Evolutionary conservation across 108 stramenopile species (phyloP), one percentile per base, ranked within the genome.

Genomic region (Discostella pseudostelligera): DNA sequence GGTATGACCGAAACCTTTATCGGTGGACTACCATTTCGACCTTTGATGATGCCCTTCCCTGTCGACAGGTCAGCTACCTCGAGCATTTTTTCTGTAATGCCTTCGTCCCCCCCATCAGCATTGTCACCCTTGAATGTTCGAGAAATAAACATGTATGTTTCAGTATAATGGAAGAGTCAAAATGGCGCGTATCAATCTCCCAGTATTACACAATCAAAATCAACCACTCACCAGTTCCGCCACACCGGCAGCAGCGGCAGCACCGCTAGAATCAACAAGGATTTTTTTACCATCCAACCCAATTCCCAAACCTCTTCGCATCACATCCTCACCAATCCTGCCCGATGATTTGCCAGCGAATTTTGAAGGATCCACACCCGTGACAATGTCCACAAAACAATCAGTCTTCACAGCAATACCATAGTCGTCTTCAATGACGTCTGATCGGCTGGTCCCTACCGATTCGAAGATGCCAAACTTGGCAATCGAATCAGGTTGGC

Each of bases 341-440:
- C 91, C 91, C 10, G 77, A 37, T 1, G 65, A 75, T 49, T 83
- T 79, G 9, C 81, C 84, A 9, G 82, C 65, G 68, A 89, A 89
- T 63, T 90, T 90, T 26, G 83, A 83, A 4, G 89, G 83, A 65
- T 92, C 91, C 1, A 95, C 89, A 20, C 94, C 94, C 7, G 90
- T 87, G 11, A 95, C 94, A 71, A 95, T 89, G 53, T 95, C 94
- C 2, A 83, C 78, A 62, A 95, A 95, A 37, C 78, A 79, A 29
- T 95, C 94, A 4, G 89, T 82, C 24, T 76, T 50, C 0, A 95
- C 94, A 8, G 89, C 83, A 67, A 95, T 92, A n/a, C 94, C 94
- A 62, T 95, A 95, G 59, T 95, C 94, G 54, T 95, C 92, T 67
- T 94, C 94, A 9, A 87, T 20, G 0, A 90, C 73, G 37, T 69